Conservation (phyloP, 2,329 filamentous ascomycete genomes). For the Cladophialophora exuberans region DNA sequence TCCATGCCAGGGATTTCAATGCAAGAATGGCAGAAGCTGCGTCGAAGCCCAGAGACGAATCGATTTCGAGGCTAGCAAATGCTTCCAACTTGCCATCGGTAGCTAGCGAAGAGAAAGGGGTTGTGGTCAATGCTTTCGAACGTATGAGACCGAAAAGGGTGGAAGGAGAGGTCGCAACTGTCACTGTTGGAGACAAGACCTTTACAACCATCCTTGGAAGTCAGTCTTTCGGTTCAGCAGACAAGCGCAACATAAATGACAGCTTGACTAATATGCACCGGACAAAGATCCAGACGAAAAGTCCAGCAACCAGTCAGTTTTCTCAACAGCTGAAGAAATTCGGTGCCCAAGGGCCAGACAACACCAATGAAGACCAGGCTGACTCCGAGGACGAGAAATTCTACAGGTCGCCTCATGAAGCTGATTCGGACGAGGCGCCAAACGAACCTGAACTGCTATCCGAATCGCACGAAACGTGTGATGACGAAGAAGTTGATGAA, state of each 20-base stretch:
- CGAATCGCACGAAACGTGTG: neutral
- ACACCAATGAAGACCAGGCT: slow-evolving; percentile 37
- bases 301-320: slow-evolving; percentile 16
- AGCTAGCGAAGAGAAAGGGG: slow-evolving; percentile 37
- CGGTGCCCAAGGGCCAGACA: slow-evolving; percentile 22
- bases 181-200: slow-evolving; percentile 72
- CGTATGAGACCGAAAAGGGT: slow-evolving; percentile 66
- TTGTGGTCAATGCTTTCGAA: slow-evolving; percentile 65
- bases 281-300: neutral
- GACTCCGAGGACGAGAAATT: slow-evolving; percentile 18
- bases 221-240: slow-evolving; percentile 44
- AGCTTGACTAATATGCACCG: neutral
- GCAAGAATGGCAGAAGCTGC: slow-evolving; percentile 35
- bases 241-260: neutral
- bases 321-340: slow-evolving; percentile 28
- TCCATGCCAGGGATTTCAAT: slow-evolving; percentile 38
- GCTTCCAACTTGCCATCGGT: slow-evolving; percentile 33
- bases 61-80: neutral
- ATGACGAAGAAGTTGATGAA: neutral
- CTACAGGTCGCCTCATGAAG: slow-evolving; percentile 4
- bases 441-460: slow-evolving; percentile 35
- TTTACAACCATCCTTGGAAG: slow-evolving; percentile 68
- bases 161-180: slow-evolving; percentile 68
- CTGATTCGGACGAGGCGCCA: slow-evolving; percentile 57
- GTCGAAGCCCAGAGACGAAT: slow-evolving; percentile 2